Evolutionary conservation across 108 stramenopile genomes (phyloP), one percentile per base, ranked within the genome.

Genomic region (Cyclotella distinguenda): DNA sequence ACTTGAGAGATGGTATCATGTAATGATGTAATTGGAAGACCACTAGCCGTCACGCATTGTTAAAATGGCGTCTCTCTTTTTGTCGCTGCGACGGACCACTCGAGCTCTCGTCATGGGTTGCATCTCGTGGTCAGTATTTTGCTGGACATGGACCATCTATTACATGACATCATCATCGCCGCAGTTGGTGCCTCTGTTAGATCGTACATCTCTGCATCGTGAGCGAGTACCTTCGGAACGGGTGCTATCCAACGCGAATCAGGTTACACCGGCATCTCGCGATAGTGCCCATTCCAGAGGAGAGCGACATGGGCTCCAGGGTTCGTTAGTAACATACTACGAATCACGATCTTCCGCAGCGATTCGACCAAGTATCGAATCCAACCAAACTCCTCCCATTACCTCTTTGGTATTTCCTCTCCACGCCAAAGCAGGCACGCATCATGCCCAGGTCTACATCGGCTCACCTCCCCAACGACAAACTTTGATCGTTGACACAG

Each of bases 401-500:
- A 42, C 65, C 3, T 55, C 60, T 4, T 74, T 66, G n/a, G 40
- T 66, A 19, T 74, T 52, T 46, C 91, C 91, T 16, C 70, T 92
- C 6, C 82, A 82, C 38, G 78, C 83, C 13, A 63, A 72, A 16
- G 79, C 84, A 33, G 96, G 96, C 28, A 95, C 95, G 0, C 93
- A 95, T 67, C 95, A 95, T 63, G 85, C 87, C 9, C 76, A 95
- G 54, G 34, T 96, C 1, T 97, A 89, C 67, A 81, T 95, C 21
- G 97, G 97, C 12, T 84, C 89, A 6, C 97, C 97, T 30, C 87
- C 96, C 19, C 95, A 96, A 76, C 68, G 91, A 38, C 93, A 94
- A 57, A 94, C 94, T 8, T 75, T 97, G 11, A 98, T 98, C 68
- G 79, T 98, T 46, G 97, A 98, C 57, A 98, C 97, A 10, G 97